These are phyloP conservation scores for Periconia digitata DNA, from an alignment of 2,329 filamentous ascomycete genomes.

Conservation along the genomic window DNA sequence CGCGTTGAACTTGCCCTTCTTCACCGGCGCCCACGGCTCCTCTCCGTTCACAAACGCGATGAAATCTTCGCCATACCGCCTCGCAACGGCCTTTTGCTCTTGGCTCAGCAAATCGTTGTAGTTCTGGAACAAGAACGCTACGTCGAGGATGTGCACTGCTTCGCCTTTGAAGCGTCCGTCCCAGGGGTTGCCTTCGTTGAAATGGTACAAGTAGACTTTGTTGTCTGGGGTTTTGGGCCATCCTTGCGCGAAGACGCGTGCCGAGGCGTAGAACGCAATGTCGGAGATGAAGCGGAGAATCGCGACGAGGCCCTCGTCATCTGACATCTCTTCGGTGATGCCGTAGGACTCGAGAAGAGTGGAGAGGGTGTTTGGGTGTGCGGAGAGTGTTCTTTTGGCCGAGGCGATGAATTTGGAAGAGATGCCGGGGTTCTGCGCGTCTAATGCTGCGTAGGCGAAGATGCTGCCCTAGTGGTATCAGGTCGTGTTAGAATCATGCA, in stretches of 20 bases:
- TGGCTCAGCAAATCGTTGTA: conserved; percentile 30
- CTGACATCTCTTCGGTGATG: conserved; percentile 37
- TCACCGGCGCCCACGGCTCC: conserved; percentile 35
- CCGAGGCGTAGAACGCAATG: conserved; percentile 50
- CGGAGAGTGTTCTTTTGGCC: conserved; percentile 31
- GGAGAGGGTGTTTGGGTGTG: conserved; percentile 19
- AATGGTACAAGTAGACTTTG: conserved; percentile 37
- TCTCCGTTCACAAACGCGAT: conserved; percentile 36
- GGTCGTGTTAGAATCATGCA: no score
- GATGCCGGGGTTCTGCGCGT: conserved; percentile 30
- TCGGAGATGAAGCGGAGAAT: conserved; percentile 51
- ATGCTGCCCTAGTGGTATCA: conserved; percentile 32
- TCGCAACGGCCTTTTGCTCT: conserved; percentile 24
- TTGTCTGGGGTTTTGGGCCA: conserved; percentile 30
- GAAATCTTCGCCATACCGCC: conserved; percentile 31
- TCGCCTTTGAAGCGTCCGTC: conserved; percentile 36
- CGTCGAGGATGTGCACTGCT: conserved; percentile 38
- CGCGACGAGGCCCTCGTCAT: conserved; percentile 46
- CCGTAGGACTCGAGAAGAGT: conserved; percentile 44
- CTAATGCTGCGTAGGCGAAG: conserved; percentile 25
- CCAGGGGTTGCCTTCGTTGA: conserved; percentile 40
- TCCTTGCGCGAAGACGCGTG: conserved; percentile 43
- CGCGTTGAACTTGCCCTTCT: conserved; percentile 21
- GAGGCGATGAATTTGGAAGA: conserved; percentile 39
- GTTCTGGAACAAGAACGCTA: conserved; percentile 37